Base-by-base conservation (phyloP, 345 rosid species). In the Aethionema arabicum region DNA sequence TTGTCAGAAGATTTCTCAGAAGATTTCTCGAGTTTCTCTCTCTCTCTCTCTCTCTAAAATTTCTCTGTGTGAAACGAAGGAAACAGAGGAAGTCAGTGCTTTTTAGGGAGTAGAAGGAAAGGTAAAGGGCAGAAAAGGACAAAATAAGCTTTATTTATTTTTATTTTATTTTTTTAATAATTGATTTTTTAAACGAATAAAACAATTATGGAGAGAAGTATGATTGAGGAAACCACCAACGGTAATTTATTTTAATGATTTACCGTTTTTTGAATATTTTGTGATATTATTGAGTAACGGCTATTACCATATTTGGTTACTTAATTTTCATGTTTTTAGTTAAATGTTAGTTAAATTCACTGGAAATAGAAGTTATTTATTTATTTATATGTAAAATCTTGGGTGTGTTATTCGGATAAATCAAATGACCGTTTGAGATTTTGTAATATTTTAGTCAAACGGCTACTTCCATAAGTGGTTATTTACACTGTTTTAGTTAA, bases 31-130 rank as follows among this genome's bases (percentile, higher is more conserved):
- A 6, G 4, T 6, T 43, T 11, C n/a, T 7, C 10, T 56, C 14
- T 51, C 37, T 57, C 42, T 41, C 39, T 38, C 10, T 39, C 15
- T 41, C 39, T 38, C 10, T 39, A 11, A 15, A 8, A 0, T 51
- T 1, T 65, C 62, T 65, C 44, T 57, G 70, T 72, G 66, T 72
- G 61, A 65, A 21, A 72, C 4, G 66, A 64, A 65, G 59, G 49
- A 72, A 72, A 72, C 75, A 72, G 75, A 64, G 70, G 37, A 51
- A 59, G 66, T 71, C 66, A 36, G 66, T 64, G 75, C 70, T 64
- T 71, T 71, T 70, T 56, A 3, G 65, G 43, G 75, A 72, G 70
- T 65, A 65, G 70, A 72, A 59, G 70, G 66, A 65, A 72, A 72
- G 76, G 65, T 72, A 58, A 65, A 72, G 66, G 66, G 40, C 76